Evolutionary conservation across 208 protist species (phyloP).

Genomic region (Trypanosoma brucei): DNA sequence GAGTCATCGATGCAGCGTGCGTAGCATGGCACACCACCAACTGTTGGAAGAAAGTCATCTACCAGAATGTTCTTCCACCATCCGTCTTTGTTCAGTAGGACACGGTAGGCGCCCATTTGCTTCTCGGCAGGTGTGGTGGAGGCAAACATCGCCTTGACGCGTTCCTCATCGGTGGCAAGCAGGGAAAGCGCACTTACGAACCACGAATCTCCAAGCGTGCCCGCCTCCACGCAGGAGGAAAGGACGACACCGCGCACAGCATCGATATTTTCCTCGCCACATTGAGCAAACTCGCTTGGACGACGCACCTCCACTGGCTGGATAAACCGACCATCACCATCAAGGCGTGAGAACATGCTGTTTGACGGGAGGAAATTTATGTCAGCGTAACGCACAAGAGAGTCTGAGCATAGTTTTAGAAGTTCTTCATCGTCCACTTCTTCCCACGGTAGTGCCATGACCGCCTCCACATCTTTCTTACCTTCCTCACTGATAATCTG

Average conservation of each 20-base stretch:
- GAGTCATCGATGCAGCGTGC: conserved; percentile 42
- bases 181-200: conserved; percentile 67
- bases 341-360: conserved; percentile 8
- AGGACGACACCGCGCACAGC: conserved; percentile 30
- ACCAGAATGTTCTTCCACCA: conserved; percentile 25
- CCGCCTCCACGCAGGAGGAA: conserved; percentile 31
- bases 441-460: conserved; percentile 24
- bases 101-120: conserved; percentile 24
- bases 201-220: conserved; percentile 74
- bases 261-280: conserved; percentile 15
- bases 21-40: conserved; percentile 27
- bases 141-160: conserved; percentile 17
- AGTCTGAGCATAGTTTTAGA: conserved; percentile 12
- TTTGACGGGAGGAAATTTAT: conserved; percentile 15
- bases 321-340: conserved; percentile 6
- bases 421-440: conserved; percentile 28
- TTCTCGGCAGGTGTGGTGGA: conserved; percentile 55
- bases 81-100: conserved; percentile 15
- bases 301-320: conserved; percentile 12
- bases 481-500: neutral
- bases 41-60: conserved; percentile 28
- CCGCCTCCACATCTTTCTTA: neutral
- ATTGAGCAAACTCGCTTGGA: conserved; percentile 9
- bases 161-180: conserved; percentile 26
- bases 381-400: conserved; percentile 8